A percentile compares a stretch with the other conserved stretches of the same genome.
Evolutionary conservation across 176 grass and related monocot species (phyloP).

Genomic region (Paspalum vaginatum): DNA sequence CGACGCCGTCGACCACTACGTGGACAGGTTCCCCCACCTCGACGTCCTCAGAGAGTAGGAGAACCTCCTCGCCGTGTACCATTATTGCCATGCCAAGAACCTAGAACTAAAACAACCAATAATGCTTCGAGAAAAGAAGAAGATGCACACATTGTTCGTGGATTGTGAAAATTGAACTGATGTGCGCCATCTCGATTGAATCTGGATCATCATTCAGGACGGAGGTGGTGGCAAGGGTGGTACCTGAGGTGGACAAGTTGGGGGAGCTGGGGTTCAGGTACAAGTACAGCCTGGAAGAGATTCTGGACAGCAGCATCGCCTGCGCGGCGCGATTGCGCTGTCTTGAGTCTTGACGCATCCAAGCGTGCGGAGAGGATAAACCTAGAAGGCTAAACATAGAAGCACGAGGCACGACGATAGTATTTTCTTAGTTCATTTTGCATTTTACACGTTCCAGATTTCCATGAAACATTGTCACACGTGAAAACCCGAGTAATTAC

Average conservation of each 20-base stretch:
- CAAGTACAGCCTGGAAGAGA: conserved; percentile 45
- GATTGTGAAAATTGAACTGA: no score
- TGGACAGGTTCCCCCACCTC: conserved; percentile 39
- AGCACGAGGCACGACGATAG: not conserved
- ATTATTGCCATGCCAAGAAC: no score
- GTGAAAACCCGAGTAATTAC: not conserved
- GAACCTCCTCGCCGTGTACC: no score
- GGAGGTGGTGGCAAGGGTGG: conserved; percentile 38
- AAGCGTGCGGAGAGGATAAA: not conserved
- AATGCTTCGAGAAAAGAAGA: no score
- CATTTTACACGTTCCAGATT: not conserved
- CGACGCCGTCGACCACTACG: conserved; percentile 32
- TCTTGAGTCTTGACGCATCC: conserved; percentile 7
- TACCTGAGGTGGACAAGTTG: conserved; percentile 38
- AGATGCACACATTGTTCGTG: no score
- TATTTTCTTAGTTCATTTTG: not conserved
- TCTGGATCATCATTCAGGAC: not conserved
- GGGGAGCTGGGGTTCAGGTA: conserved; percentile 63
- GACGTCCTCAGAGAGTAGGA: conserved; percentile 52
- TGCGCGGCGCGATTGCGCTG: conserved; percentile 42
- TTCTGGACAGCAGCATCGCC: conserved; percentile 42
- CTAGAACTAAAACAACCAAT: no score
- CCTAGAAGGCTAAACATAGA: not conserved
- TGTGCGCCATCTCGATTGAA: not conserved
- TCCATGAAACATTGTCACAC: no score